Evolutionary conservation across 495 filamentous ascomycete species (phyloP).

Genomic region (Amniculicola lignicola): DNA sequence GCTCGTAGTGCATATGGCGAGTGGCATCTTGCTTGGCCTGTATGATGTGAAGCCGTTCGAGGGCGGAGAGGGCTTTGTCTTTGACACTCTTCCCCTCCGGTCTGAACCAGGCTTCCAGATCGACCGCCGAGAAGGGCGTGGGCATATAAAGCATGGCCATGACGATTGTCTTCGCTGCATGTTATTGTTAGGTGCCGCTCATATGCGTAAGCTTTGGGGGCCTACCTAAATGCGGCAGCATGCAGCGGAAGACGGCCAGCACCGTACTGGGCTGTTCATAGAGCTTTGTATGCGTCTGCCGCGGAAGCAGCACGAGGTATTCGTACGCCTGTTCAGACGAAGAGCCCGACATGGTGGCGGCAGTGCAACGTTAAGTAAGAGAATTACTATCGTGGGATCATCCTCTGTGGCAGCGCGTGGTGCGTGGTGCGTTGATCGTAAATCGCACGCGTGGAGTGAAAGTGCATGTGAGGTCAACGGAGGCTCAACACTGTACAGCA

Average conservation of each 20-base stretch:
- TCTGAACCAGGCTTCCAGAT: slow-evolving; percentile 81
- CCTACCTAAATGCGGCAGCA: slow-evolving; percentile 87
- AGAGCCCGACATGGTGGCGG: slow-evolving; percentile 63
- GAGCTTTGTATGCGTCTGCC: slow-evolving; percentile 79
- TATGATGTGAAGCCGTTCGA: slow-evolving; percentile 80
- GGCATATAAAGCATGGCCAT: slow-evolving; percentile 90
- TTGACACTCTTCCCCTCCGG: slow-evolving; percentile 62
- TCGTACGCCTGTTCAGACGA: slow-evolving; percentile 68
- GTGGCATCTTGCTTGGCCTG: slow-evolving; percentile 54
- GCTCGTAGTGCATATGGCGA: slow-evolving; percentile 62
- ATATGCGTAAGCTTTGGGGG: background rate
- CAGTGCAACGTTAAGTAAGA: slow-evolving; percentile 32
- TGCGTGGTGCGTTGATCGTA: background rate
- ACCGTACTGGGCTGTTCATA: slow-evolving; percentile 96
- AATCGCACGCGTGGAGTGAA: background rate
- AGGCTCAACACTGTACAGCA: too few species aligned
- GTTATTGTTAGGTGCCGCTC: background rate
- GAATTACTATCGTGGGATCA: slow-evolving; percentile 44
- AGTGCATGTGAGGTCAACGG: background rate
- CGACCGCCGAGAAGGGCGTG: slow-evolving; percentile 64
- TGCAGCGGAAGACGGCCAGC: slow-evolving; percentile 93
- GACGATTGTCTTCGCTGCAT: slow-evolving; percentile 85
- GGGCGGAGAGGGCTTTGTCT: slow-evolving; percentile 74
- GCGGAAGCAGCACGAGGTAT: slow-evolving; percentile 85
- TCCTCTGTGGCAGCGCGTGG: slow-evolving; percentile 16